Evolutionary conservation across 306 rosid genomes (phyloP).

Genomic region (Citrullus colocynthis): DNA sequence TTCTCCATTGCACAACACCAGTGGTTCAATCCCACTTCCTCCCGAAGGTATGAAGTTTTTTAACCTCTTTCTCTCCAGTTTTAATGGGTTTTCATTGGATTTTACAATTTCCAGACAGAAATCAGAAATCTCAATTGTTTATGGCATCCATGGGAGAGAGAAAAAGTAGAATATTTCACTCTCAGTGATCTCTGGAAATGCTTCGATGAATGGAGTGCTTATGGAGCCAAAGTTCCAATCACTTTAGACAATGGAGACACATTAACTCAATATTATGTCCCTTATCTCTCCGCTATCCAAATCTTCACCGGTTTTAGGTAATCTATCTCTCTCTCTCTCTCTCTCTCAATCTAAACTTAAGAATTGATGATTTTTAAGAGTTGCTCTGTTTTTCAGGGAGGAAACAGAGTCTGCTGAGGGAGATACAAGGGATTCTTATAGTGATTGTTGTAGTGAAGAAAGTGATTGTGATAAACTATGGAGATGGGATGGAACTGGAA

Average conservation of each 20-base stretch:
- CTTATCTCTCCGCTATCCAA: constrained; percentile 94
- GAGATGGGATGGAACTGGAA: constrained; percentile 77
- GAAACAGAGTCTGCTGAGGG: constrained; percentile 64
- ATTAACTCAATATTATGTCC: constrained; percentile 86
- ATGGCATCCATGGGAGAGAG: constrained; percentile 95
- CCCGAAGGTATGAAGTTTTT: constrained; percentile 38
- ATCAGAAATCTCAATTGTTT: constrained; percentile 64
- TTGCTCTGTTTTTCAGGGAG: constrained; percentile 27
- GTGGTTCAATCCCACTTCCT: constrained; percentile 56
- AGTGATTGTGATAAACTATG: constrained; percentile 75
- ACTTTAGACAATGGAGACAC: constrained; percentile 51
- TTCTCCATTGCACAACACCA: constrained; percentile 75
- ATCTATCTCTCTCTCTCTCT: too few species aligned
- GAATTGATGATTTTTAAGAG: neutral
- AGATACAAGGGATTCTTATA: constrained; percentile 65
- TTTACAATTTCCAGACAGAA: constrained; percentile 33
- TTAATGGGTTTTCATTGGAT: neutral
- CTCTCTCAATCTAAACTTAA: neutral
- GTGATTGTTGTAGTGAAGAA: constrained; percentile 71
- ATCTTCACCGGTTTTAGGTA: constrained; percentile 75
- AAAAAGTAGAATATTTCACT: constrained; percentile 64
- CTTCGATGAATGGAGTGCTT: constrained; percentile 88
- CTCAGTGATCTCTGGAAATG: constrained; percentile 77
- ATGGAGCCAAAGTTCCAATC: constrained; percentile 86
- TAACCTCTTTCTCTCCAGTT: neutral